phyloP scores from a whole-genome alignment of 345 rosid genomes.

The Hibiscus mutabilis region DNA sequence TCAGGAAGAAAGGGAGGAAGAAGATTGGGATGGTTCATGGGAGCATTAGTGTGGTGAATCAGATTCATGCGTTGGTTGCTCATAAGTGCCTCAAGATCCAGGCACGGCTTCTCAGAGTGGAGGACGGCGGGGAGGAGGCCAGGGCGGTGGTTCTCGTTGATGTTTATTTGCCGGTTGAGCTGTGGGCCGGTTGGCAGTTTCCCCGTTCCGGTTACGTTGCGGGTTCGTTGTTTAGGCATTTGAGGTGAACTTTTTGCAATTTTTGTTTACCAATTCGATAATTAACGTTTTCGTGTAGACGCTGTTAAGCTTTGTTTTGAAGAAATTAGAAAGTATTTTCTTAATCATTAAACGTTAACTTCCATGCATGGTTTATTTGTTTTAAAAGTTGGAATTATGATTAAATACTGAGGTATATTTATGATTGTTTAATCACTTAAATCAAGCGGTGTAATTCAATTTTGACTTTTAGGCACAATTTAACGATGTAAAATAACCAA shows the following conservation, averaged over 20 bases:
- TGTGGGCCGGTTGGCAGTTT: constrained; percentile 88
- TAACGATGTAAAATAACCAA: not conserved
- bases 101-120: constrained; percentile 39
- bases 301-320: not conserved
- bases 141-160: constrained; percentile 71
- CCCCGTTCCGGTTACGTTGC: constrained; percentile 53
- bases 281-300: not conserved
- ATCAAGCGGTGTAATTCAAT: not conserved
- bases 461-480: not conserved
- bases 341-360: not conserved
- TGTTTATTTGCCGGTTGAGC: constrained; percentile 51
- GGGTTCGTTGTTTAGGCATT: constrained; percentile 59
- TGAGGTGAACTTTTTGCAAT: constrained; percentile 36
- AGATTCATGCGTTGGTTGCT: constrained; percentile 49
- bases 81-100: constrained; percentile 48
- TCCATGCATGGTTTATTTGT: not conserved
- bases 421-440: not conserved
- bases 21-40: constrained; percentile 73
- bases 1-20: constrained; percentile 26
- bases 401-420: not conserved
- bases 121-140: constrained; percentile 30
- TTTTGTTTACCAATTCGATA: not conserved
- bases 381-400: not conserved
- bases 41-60: constrained; percentile 66
- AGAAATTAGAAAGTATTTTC: not conserved